Evolutionary conservation across 768 basidiomycete genomes (phyloP), one percentile per base, ranked within the genome.

Genomic region (Nidularia pulvinata): DNA sequence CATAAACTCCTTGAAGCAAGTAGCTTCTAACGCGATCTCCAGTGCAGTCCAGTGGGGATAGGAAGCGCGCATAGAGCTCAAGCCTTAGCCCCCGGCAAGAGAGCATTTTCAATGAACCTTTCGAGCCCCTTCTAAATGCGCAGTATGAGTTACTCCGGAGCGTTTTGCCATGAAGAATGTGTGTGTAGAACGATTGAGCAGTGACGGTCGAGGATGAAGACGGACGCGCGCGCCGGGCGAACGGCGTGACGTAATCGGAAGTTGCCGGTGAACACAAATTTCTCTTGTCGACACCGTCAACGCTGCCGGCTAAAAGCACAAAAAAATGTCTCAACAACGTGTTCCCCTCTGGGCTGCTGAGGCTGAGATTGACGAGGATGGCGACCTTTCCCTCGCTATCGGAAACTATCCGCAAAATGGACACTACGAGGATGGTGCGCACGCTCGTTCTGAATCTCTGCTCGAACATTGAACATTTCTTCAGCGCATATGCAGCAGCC

Each of bases 281-380:
- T 72, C 67, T 65, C 64, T 46, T 52, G 51, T 57, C 52, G 39
- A 44, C 56, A 57, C 60, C 44, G 46, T 55, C 57, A 60, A 44
- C 48, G 47, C 53, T 35, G 36, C 39, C 46, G 39, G 25, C 46
- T 50, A 48, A 42, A 51, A 56, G 48, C 52, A 50, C 33, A 56
- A 52, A 52, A 66, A 66, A 66, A 84, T 86, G 78, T 71, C 83
- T 46, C 81, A 84, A 70, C 88, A 86, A 69, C 81, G 89, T 33
- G 81, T 82, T 52, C 76, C 85, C 33, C 62, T 90, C 22, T 92
- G 90, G 89, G 83, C 82, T n/a, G 76, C 86, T 6, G 91, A 93
- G 60, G 80, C 82, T 5, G 91, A 93, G 62, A 77, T 91, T 55
- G 91, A 93, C 56, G 89, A 91, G 54, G 91, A 90, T 61, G 86